A percentile compares a stretch with the other conserved stretches of the same genome.
phyloP scores from a whole-genome alignment of 371 early-diverging fungal genomes.

The Dichotomocladium elegans region DNA sequence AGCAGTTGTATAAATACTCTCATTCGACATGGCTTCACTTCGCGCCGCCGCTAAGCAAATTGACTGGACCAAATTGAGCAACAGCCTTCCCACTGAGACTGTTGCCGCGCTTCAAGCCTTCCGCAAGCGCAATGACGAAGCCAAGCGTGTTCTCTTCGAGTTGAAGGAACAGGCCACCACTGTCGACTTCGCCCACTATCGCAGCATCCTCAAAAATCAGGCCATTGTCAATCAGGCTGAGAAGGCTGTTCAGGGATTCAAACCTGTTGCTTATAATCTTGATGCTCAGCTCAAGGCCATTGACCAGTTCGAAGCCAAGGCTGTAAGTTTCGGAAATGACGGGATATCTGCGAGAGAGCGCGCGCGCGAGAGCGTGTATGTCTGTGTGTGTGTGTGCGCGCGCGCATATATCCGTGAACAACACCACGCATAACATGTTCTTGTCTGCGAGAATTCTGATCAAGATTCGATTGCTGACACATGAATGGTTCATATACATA shows the following conservation, averaged over 20 bases:
- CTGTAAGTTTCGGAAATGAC: too few species aligned
- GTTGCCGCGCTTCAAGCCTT: slow-evolving; percentile 81
- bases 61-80: slow-evolving; percentile 87
- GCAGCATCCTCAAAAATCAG: slow-evolving; percentile 83
- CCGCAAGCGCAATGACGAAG: slow-evolving; percentile 94
- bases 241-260: slow-evolving; percentile 76
- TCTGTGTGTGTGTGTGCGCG: too few species aligned
- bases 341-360: too few species aligned
- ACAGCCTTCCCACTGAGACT: slow-evolving; percentile 87
- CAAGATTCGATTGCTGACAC: too few species aligned
- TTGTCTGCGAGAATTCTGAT: too few species aligned
- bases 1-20: background rate
- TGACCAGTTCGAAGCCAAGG: slow-evolving; percentile 84
- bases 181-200: slow-evolving; percentile 89
- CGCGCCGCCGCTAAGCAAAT: slow-evolving; percentile 65
- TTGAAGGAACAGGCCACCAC: slow-evolving; percentile 78
- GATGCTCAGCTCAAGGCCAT: slow-evolving; percentile 85
- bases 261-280: slow-evolving; percentile 82
- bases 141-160: slow-evolving; percentile 75
- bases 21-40: slow-evolving; percentile 25
- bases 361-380: too few species aligned
- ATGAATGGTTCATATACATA: background rate
- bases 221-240: slow-evolving; percentile 87
- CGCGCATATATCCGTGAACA: too few species aligned
- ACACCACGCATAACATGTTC: too few species aligned